Evolutionary conservation across 371 early-diverging fungal genomes (phyloP).

Genomic region (Mortierella sp.): DNA sequence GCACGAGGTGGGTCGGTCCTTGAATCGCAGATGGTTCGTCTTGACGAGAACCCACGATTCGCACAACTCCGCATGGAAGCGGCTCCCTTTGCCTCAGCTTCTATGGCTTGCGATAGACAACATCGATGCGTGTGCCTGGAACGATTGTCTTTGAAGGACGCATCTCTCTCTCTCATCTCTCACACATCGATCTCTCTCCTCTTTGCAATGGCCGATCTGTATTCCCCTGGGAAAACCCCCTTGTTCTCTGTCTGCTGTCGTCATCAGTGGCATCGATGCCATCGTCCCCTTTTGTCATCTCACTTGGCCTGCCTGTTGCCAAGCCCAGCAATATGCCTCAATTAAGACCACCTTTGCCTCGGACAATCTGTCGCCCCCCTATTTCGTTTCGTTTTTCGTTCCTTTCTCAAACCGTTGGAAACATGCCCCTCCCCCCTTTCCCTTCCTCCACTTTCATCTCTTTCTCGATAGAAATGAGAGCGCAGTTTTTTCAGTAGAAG

Average conservation of each 20-base stretch:
- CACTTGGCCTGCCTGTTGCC: not conserved
- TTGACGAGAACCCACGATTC: not conserved
- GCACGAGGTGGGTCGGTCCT: not conserved
- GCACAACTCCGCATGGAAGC: constrained; percentile 1
- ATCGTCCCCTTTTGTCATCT: not conserved
- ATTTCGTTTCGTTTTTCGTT: constrained; percentile 11
- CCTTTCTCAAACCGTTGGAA: constrained; percentile 5
- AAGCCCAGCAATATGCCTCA: not conserved
- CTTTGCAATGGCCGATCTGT: not conserved
- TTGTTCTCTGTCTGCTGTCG: not conserved
- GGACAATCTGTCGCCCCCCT: not conserved
- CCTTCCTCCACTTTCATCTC: not conserved
- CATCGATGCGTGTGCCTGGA: not conserved
- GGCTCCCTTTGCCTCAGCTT: not conserved
- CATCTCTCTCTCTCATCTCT: not conserved
- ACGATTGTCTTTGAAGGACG: not conserved
- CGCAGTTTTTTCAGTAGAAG: not conserved
- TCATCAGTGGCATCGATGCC: no score
- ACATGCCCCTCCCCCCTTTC: not conserved
- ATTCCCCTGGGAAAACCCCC: not conserved
- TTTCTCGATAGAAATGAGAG: not conserved
- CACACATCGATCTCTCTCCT: not conserved
- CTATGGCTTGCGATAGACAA: not conserved
- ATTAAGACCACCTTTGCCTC: not conserved
- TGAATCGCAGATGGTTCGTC: not conserved